phyloP scores from a whole-genome alignment of 2,329 filamentous ascomycete genomes.

The Venturia oleaginea region DNA sequence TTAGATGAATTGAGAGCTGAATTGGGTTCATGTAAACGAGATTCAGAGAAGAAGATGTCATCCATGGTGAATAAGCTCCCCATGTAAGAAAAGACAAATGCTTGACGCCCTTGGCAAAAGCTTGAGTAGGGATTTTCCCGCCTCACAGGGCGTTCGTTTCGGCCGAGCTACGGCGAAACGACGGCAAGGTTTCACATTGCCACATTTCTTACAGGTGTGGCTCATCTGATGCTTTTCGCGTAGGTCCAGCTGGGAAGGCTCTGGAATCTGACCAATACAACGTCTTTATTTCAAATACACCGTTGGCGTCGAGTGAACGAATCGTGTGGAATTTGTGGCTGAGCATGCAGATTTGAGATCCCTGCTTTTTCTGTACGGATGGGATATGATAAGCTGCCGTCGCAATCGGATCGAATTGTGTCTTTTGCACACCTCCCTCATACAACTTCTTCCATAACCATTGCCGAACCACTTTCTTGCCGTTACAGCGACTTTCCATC shows the following conservation, averaged over 20 bases:
- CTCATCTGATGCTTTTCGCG: not conserved
- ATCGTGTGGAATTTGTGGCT: not conserved
- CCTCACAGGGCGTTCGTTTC: not conserved
- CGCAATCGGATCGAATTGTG: not conserved
- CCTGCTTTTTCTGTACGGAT: not conserved
- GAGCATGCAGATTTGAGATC: not conserved
- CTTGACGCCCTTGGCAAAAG: constrained; percentile 1
- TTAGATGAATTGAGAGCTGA: no score
- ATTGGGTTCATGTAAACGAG: not conserved
- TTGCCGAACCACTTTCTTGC: not conserved
- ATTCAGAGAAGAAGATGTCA: not conserved
- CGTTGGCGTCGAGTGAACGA: not conserved
- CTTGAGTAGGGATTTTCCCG: not conserved
- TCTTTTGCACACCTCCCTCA: not conserved
- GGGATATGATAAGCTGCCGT: not conserved
- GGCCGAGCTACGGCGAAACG: not conserved
- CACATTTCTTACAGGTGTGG: not conserved
- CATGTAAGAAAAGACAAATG: not conserved
- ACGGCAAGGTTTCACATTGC: not conserved
- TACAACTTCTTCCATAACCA: not conserved
- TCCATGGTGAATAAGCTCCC: not conserved
- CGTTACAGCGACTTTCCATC: not conserved
- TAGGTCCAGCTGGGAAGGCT: not conserved
- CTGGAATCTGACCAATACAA: not conserved
- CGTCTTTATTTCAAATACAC: not conserved